Conservation (phyloP, 2,329 filamentous ascomycete species). For the Fusarium aywerte region DNA sequence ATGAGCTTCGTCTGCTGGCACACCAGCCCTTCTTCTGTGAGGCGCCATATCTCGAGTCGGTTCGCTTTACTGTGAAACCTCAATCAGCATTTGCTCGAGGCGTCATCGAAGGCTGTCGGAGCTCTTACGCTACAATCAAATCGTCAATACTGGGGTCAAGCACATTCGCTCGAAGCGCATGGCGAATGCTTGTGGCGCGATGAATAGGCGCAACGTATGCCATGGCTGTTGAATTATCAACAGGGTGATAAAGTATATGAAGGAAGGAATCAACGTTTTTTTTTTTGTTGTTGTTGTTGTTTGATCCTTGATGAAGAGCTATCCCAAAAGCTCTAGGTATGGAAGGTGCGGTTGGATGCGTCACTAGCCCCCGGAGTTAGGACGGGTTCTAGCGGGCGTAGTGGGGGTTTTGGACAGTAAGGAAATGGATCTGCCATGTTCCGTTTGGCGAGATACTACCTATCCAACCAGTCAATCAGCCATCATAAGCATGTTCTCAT, state of each 20-base stretch:
- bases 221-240: slow-evolving; percentile 64
- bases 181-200: slow-evolving; percentile 87
- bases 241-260: not conserved
- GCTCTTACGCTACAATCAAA: slow-evolving; percentile 83
- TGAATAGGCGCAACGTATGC: slow-evolving; percentile 96
- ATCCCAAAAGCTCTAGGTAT: slow-evolving; percentile 43
- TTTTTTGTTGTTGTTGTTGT: no score
- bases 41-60: slow-evolving; percentile 83
- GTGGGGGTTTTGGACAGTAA: slow-evolving; percentile 35
- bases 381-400: slow-evolving; percentile 32
- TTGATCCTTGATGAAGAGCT: slow-evolving; percentile 44
- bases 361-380: slow-evolving; percentile 47
- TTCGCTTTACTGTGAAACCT: slow-evolving; percentile 75
- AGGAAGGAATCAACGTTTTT: slow-evolving; percentile 1
- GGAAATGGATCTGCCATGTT: not conserved
- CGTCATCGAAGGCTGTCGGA: slow-evolving; percentile 20
- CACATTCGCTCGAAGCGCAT: slow-evolving; percentile 85
- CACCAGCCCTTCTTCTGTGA: slow-evolving; percentile 70
- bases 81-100: slow-evolving; percentile 46
- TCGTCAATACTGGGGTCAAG: slow-evolving; percentile 80
- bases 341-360: slow-evolving; percentile 20
- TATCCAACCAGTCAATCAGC: no score
- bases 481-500: not conserved
- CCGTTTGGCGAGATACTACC: no score
- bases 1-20: slow-evolving; percentile 76